Conservation (phyloP, 2,329 filamentous ascomycete species). For the Penicillium sp. region DNA sequence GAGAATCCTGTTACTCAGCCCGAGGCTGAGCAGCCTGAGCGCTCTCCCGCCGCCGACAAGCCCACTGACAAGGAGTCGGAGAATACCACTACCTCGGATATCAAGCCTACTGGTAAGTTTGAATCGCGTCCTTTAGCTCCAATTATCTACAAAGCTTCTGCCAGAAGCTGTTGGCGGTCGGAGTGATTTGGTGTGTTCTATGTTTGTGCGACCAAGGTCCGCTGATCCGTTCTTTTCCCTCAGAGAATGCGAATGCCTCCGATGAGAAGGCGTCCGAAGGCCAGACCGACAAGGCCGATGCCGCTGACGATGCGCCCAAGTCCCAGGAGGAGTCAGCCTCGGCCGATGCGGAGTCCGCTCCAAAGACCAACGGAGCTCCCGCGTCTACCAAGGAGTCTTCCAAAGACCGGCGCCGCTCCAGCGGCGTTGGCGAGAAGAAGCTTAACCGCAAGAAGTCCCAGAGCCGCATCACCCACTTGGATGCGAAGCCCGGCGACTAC, state of each 20-base stretch:
- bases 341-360: constrained; percentile 26
- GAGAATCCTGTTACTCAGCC: constrained; percentile 35
- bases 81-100: constrained; percentile 18
- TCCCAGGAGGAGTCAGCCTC: constrained; percentile 28
- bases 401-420: constrained; percentile 69
- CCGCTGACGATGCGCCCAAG: constrained; percentile 23
- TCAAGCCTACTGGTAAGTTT: constrained; percentile 23
- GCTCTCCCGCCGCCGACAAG: constrained; percentile 28
- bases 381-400: constrained; percentile 52
- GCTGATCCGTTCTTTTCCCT: constrained; percentile 14
- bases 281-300: constrained; percentile 29
- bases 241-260: constrained; percentile 22
- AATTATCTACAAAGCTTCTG: background rate
- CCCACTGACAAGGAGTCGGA: constrained; percentile 32
- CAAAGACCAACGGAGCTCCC: constrained; percentile 50
- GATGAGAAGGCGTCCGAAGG: constrained; percentile 31
- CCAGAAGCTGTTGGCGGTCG: background rate
- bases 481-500: constrained; percentile 87
- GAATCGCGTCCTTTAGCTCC: background rate
- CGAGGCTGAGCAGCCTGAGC: constrained; percentile 35
- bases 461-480: constrained; percentile 66
- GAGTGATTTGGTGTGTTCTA: background rate
- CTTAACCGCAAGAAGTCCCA: constrained; percentile 82
- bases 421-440: constrained; percentile 67
- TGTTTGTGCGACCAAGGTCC: constrained; percentile 19